Percentiles rank a stretch among this genome's conserved stretches.
Conservation (phyloP, 805 yeast species). For the Zygosaccharomyces bisporus region DNA sequence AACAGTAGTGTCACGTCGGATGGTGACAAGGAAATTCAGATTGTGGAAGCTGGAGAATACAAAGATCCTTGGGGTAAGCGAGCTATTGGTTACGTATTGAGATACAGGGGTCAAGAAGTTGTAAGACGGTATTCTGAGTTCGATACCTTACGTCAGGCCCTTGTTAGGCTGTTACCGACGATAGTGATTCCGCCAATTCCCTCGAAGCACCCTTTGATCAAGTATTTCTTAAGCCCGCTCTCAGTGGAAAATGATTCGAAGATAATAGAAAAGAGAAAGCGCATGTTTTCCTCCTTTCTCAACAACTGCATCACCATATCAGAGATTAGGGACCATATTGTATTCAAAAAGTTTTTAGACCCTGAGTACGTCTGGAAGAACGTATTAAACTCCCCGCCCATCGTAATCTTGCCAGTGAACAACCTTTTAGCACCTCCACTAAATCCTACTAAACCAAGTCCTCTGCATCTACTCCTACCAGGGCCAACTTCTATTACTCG, state of each 20-base stretch:
- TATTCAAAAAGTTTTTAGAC: slow-evolving; percentile 75
- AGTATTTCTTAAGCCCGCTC: slow-evolving; percentile 42
- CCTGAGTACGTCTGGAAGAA: slow-evolving; percentile 85
- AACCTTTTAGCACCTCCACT: slow-evolving; percentile 58
- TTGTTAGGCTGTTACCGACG: slow-evolving; percentile 74
- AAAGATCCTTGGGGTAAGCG: slow-evolving; percentile 74
- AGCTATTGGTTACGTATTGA: slow-evolving; percentile 79
- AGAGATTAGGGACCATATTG: slow-evolving; percentile 53
- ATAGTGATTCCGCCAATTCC: slow-evolving; percentile 92
- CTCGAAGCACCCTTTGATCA: slow-evolving; percentile 64
- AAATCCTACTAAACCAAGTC: slow-evolving; percentile 52
- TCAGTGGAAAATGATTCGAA: slow-evolving; percentile 42
- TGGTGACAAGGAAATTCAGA: slow-evolving; percentile 36
- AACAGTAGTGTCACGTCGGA: slow-evolving; percentile 1
- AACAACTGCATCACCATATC: slow-evolving; percentile 64
- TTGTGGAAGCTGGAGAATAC: slow-evolving; percentile 80
- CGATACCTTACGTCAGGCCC: slow-evolving; percentile 69
- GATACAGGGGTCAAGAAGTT: slow-evolving; percentile 54
- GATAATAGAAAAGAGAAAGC: slow-evolving; percentile 63
- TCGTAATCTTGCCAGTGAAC: slow-evolving; percentile 49
- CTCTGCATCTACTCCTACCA: slow-evolving; percentile 61
- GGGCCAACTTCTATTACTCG: slow-evolving; percentile 48
- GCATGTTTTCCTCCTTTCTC: slow-evolving; percentile 72
- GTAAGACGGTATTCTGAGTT: slow-evolving; percentile 90
- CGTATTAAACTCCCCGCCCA: slow-evolving; percentile 55